Evolutionary conservation across 1,284 basidiomycete species (phyloP), one percentile per base, ranked within the genome.

Genomic region (Prillingera fragicola): DNA sequence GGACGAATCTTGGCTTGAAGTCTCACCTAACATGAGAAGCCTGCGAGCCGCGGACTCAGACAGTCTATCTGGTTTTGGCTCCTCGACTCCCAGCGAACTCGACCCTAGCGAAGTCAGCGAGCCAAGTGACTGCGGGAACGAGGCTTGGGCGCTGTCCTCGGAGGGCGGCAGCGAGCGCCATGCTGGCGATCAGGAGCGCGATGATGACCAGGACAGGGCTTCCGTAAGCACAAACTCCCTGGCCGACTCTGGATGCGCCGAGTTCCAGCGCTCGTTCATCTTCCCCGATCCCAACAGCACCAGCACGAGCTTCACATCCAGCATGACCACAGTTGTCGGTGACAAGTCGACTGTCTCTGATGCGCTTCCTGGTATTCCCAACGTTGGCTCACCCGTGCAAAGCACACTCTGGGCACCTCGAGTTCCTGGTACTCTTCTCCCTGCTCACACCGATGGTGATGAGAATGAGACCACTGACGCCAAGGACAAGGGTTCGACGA

Each of bases 261-360:
- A 33, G 15, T 52, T 52, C 38, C 41, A 48, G 31, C 41, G 41
- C 17, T 43, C 43, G 5, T 48, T 45, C 41, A 49, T 52, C 43
- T 52, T 52, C 38, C 50, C 50, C 15, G 50, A 52, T 38, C 50
- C 50, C 5, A 45, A 36, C 33, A 35, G 32, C 3, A 23, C 46
- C n/a, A 38, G 29, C 22, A 24, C 39, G 8, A 37, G 27, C 22
- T 25, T 36, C 31, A 37, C 23, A 17, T n/a, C n/a, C n/a, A n/a
- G n/a, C n/a, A n/a, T n/a, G n/a, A n/a, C n/a, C n/a, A n/a, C n/a
- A n/a, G n/a, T n/a, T n/a, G n/a, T n/a, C n/a, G n/a, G n/a, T n/a
- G n/a, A n/a, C n/a, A n/a, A n/a, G n/a, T n/a, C n/a, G n/a, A n/a
- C n/a, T n/a, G n/a, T n/a, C n/a, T n/a, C n/a, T n/a, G n/a, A n/a